These are phyloP conservation scores for Porcisia deanei DNA, from an alignment of 208 protist genomes.

Conservation along the genomic window DNA sequence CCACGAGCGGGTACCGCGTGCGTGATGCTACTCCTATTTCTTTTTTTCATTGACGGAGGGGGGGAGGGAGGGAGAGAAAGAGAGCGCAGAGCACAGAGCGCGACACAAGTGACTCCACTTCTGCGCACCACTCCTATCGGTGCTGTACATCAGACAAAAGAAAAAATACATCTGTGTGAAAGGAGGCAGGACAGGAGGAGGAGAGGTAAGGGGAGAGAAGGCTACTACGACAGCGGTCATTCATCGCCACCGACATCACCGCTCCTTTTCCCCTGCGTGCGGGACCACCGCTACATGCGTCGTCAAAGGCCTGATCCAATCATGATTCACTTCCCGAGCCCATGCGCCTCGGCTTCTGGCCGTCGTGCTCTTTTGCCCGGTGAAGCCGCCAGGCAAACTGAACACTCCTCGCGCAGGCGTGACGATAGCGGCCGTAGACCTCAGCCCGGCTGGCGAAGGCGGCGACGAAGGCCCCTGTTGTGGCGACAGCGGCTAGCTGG, in stretches of 20 bases:
- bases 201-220: not conserved
- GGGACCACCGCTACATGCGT: not conserved
- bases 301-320: not conserved
- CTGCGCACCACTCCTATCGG: not conserved
- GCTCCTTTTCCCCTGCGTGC: not conserved
- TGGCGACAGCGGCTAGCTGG: constrained; percentile 16
- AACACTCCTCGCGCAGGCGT: constrained; percentile 40
- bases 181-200: not conserved
- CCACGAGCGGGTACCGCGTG: not conserved
- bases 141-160: not conserved
- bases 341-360: not conserved
- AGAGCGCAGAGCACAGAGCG: not conserved
- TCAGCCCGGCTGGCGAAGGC: constrained; percentile 30
- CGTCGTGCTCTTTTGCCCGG: not conserved
- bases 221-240: not conserved
- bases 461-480: constrained; percentile 40
- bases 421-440: constrained; percentile 29
- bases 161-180: not conserved
- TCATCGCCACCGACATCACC: not conserved
- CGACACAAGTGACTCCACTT: not conserved
- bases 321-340: not conserved
- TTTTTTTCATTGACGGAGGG: not conserved
- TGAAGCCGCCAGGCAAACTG: constrained; percentile 34
- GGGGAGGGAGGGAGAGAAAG: not conserved
- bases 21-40: not conserved